Evolutionary conservation across 2,329 filamentous ascomycete species (phyloP).

Genomic region (Aureobasidium melanogenum): DNA sequence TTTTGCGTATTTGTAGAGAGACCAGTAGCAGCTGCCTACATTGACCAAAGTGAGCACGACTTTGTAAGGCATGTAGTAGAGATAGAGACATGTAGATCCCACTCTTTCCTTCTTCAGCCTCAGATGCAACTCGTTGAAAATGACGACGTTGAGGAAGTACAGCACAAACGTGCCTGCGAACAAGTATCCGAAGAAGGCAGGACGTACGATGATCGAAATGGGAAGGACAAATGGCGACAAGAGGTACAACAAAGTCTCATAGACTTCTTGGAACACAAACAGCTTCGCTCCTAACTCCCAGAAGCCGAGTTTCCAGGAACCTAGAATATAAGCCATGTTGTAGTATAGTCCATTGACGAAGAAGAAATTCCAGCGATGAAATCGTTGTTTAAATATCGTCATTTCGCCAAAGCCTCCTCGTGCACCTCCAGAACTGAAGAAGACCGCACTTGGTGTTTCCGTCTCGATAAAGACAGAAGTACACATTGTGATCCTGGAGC

Average conservation of each 20-base stretch:
- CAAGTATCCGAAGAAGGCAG: constrained; percentile 32
- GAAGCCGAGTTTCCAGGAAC: constrained; percentile 39
- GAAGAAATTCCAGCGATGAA: constrained; percentile 46
- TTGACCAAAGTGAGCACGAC: constrained; percentile 37
- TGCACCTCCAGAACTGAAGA: constrained; percentile 30
- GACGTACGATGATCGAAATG: constrained; percentile 36
- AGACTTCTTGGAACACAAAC: constrained; percentile 42
- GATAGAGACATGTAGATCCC: constrained; percentile 26
- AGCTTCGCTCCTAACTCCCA: constrained; percentile 44
- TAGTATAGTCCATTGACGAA: constrained; percentile 42
- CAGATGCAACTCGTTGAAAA: constrained; percentile 43
- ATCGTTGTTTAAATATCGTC: constrained; percentile 44
- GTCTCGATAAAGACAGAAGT: constrained; percentile 44
- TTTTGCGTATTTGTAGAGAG: constrained; percentile 31
- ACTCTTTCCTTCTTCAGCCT: constrained; percentile 37
- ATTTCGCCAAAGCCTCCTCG: constrained; percentile 45
- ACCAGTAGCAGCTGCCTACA: constrained; percentile 26
- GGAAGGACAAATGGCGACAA: constrained; percentile 38
- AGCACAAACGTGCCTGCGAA: constrained; percentile 30
- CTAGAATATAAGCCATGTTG: constrained; percentile 38
- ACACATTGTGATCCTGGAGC: constrained; percentile 41
- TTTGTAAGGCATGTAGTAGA: constrained; percentile 41
- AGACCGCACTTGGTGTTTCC: constrained; percentile 38
- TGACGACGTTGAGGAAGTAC: constrained; percentile 35
- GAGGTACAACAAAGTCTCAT: constrained; percentile 39